Conservation (phyloP, 805 yeast species). For the Candida methanosorbosa region DNA sequence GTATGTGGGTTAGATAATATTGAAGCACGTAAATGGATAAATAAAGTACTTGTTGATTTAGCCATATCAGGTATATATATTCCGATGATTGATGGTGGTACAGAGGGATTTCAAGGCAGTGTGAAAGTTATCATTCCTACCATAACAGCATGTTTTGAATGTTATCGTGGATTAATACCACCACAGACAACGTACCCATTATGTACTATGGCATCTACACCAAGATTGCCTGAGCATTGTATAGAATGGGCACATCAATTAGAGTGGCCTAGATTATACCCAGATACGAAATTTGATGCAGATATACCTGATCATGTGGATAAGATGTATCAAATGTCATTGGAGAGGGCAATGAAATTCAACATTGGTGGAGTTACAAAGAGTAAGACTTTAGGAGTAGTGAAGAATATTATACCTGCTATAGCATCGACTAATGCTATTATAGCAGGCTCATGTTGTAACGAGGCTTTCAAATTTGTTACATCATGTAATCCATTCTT, state of each 20-base stretch:
- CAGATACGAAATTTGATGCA: constrained; percentile 46
- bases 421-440: constrained; percentile 92
- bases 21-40: constrained; percentile 88
- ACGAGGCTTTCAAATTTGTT: constrained; percentile 74
- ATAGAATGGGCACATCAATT: constrained; percentile 81
- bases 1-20: constrained; percentile 86
- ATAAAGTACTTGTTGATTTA: constrained; percentile 54
- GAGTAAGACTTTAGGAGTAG: constrained; percentile 72
- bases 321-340: constrained; percentile 50
- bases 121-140: constrained; percentile 81
- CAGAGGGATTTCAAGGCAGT: constrained; percentile 92
- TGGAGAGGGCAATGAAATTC: constrained; percentile 51
- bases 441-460: constrained; percentile 82
- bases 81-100: constrained; percentile 88
- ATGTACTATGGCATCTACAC: constrained; percentile 91
- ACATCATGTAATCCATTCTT: constrained; percentile 60
- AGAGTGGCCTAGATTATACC: constrained; percentile 55
- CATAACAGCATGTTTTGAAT: constrained; percentile 85
- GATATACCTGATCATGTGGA: constrained; percentile 61
- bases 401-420: constrained; percentile 88
- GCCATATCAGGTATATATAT: constrained; percentile 48
- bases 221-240: constrained; percentile 91
- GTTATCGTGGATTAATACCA: constrained; percentile 71
- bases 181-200: constrained; percentile 63
- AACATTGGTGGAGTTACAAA: constrained; percentile 71